Percentiles rank a stretch among this genome's conserved stretches.
These are phyloP conservation scores for Fraxinus floribunda DNA, from an alignment of 305 asterid genomes.

Conservation along the genomic window DNA sequence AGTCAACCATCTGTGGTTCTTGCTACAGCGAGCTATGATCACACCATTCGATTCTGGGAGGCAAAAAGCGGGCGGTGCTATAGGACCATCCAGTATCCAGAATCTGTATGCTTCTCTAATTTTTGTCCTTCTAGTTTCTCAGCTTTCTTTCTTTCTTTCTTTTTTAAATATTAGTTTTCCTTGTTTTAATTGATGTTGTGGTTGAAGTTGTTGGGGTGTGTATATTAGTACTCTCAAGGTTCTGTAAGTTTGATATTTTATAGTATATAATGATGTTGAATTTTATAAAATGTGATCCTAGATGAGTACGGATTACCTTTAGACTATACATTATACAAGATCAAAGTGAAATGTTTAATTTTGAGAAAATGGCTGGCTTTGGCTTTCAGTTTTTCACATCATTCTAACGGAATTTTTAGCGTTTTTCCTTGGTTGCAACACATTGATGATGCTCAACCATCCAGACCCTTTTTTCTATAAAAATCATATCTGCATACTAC, in stretches of 20 bases:
- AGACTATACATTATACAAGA: background rate
- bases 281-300: background rate
- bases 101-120: conserved; percentile 53
- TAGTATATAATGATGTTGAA: background rate
- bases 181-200: background rate
- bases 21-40: conserved; percentile 98
- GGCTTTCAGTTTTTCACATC: background rate
- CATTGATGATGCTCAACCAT: background rate
- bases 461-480: background rate
- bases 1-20: conserved; percentile 87
- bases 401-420: background rate
- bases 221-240: background rate
- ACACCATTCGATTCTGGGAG: conserved; percentile 95
- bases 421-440: background rate
- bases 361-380: background rate
- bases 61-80: conserved; percentile 83
- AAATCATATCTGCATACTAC: background rate
- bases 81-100: conserved; percentile 85
- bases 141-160: background rate
- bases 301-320: background rate
- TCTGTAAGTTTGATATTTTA: background rate
- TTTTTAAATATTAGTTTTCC: background rate
- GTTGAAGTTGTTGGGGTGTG: background rate
- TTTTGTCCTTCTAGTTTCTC: background rate
- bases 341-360: background rate